Conservation (phyloP, 225 moss, liverwort and hornwort genomes). For the Pseudisothecium myosuroides region DNA sequence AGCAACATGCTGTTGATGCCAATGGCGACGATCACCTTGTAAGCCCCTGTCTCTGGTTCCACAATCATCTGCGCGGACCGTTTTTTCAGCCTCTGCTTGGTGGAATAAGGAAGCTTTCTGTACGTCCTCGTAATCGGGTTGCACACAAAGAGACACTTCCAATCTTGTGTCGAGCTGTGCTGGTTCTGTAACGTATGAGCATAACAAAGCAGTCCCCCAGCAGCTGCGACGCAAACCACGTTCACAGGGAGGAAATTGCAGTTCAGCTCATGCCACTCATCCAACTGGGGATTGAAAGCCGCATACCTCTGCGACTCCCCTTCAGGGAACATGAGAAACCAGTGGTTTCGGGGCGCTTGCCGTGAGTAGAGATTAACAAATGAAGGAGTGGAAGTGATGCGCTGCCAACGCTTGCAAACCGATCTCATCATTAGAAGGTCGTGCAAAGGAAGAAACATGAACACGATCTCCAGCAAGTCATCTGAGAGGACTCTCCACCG, state of each 20-base stretch:
- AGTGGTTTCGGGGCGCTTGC: slow-evolving; percentile 1
- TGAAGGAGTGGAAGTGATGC: slow-evolving; percentile 9
- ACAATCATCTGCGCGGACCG: slow-evolving; percentile 23
- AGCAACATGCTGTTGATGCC: slow-evolving; percentile 25
- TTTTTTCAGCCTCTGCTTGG: slow-evolving; percentile 21
- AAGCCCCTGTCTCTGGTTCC: slow-evolving; percentile 12
- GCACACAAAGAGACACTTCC: slow-evolving; percentile 30
- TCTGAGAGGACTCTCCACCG: slow-evolving; percentile 18
- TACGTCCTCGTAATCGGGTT: slow-evolving; percentile 28
- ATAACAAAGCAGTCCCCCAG: slow-evolving; percentile 28
- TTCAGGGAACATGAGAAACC: slow-evolving; percentile 33
- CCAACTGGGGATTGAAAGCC: slow-evolving; percentile 19
- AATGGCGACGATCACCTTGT: slow-evolving; percentile 31
- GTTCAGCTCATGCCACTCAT: slow-evolving; percentile 28
- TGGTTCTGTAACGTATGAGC: slow-evolving; percentile 20
- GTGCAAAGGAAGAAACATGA: slow-evolving; percentile 7
- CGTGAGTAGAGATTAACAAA: slow-evolving; percentile 7
- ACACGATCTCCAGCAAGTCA: slow-evolving; percentile 21
- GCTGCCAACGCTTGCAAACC: slow-evolving; percentile 26
- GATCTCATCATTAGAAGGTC: slow-evolving; percentile 13
- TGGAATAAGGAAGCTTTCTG: slow-evolving; percentile 17
- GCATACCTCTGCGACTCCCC: slow-evolving; percentile 18
- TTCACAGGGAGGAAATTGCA: slow-evolving; percentile 24
- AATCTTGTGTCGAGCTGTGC: slow-evolving; percentile 22
- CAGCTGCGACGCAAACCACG: slow-evolving; percentile 23